phyloP scores from a whole-genome alignment of 495 filamentous ascomycete species.

The Astrothelium subdiscretum region DNA sequence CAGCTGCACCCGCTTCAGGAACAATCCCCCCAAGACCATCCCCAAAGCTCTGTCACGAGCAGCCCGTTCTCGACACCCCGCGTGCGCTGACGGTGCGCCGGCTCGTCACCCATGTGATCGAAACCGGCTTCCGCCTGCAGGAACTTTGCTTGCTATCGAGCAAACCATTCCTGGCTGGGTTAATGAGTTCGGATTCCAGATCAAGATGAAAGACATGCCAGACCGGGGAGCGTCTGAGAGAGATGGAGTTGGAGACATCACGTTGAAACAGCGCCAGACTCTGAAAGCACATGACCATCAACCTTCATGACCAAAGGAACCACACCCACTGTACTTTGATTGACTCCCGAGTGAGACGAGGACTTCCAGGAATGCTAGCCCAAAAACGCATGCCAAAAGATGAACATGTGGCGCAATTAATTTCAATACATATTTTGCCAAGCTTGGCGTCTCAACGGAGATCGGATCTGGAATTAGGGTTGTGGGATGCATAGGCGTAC shows the following conservation, averaged over 20 bases:
- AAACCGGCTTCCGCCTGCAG: neutral
- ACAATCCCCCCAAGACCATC: neutral
- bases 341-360: neutral
- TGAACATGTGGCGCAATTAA: too few species aligned
- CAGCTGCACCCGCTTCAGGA: conserved; percentile 1
- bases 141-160: neutral
- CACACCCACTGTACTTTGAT: neutral
- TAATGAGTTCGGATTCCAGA: neutral
- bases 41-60: neutral
- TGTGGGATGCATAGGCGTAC: too few species aligned
- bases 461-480: neutral
- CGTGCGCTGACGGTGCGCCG: conserved; percentile 1
- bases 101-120: neutral
- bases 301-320: neutral
- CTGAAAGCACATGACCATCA: neutral
- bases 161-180: neutral
- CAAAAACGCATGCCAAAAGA: neutral
- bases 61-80: neutral
- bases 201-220: neutral
- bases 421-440: too few species aligned
- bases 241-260: neutral
- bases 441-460: neutral
- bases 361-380: neutral
- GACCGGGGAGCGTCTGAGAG: neutral
- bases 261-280: neutral